Evolutionary conservation across 139 green algal species (phyloP).

Genomic region (Coelastrella sp.): DNA sequence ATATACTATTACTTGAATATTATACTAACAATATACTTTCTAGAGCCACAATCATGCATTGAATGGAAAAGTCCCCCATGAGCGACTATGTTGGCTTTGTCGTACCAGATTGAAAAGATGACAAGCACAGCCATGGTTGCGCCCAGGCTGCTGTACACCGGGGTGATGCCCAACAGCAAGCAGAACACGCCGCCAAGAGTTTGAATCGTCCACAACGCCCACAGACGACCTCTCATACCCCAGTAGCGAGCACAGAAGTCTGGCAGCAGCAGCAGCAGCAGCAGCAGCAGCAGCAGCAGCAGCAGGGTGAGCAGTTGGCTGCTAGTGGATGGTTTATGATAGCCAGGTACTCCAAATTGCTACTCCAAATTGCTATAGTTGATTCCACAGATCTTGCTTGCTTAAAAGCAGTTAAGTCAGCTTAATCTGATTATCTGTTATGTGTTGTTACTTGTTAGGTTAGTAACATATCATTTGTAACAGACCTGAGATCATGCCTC

Average conservation of each 20-base stretch:
- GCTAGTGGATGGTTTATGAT: too few relatives aligned
- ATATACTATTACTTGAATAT: too few relatives aligned
- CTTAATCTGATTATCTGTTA: too few relatives aligned
- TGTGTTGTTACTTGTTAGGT: neutral
- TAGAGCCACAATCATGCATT: too few relatives aligned
- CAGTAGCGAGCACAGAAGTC: constrained; percentile 66
- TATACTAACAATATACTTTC: too few relatives aligned
- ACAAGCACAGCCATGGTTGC: constrained; percentile 88
- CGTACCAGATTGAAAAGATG: constrained; percentile 84
- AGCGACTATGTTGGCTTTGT: too few relatives aligned
- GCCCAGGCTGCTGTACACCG: constrained; percentile 63
- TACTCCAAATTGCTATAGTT: too few relatives aligned
- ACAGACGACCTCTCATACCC: constrained; percentile 91
- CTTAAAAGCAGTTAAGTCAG: too few relatives aligned
- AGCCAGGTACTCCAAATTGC: too few relatives aligned
- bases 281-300: neutral
- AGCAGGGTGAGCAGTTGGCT: neutral
- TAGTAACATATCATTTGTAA: neutral
- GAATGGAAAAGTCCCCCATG: too few relatives aligned
- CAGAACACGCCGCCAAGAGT: constrained; percentile 81
- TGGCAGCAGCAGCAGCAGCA: neutral
- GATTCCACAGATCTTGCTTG: too few relatives aligned
- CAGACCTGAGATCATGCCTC: constrained; percentile 72
- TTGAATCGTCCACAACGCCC: constrained; percentile 78
- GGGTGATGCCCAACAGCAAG: constrained; percentile 79